Evolutionary conservation across 495 filamentous ascomycete genomes (phyloP), one percentile per base, ranked within the genome.

Genomic region (Cercophora newfieldiana): DNA sequence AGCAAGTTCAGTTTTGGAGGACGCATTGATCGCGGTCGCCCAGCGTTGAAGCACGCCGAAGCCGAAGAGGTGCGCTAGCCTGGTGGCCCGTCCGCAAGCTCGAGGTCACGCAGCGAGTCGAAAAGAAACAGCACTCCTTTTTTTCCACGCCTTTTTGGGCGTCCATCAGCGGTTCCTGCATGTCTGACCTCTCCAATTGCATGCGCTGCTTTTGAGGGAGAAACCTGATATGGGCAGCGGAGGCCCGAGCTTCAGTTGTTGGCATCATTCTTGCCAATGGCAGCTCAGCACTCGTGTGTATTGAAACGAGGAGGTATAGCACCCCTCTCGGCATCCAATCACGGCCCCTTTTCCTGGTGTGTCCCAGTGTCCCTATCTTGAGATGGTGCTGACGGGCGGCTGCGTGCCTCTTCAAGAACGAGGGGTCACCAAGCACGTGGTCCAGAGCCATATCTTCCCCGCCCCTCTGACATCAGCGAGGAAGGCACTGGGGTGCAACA

Each of bases 291-390:
- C n/a, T n/a, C n/a, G 50, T 18, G 61, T 21, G 61, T 63, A 63
- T 63, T 63, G 61, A 63, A 63, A 63, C 61, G 61, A 63, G 61
- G 61, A n/a, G 61, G 61, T 63, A 63, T 63, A 63, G 29, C 61
- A 24, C 10, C 19, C 49, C 18, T 18, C 37, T 7, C 7, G 18
- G 37, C 7, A 47, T 47, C 37, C 18, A 47, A 47, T 7, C 37
- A 18, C 8, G 7, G 37, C 18, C 37, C 18, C 18, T 47, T 18
- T 47, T 47, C 37, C 37, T 7, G 25, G 50, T 22, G 19, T 26
- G 19, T n/a, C 19, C 24, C 50, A 22, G n/a, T 53, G 19, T 7
- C 19, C n/a, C n/a, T n/a, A 53, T 53, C 50, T 24, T 26, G 50
- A 18, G 18, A 53, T 22, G 21, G 10, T 24, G 50, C 3, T 22